Evolutionary conservation across 2,329 filamentous ascomycete species (phyloP), one percentile per base, ranked within the genome.

Genomic region (Fusarium begoniae): DNA sequence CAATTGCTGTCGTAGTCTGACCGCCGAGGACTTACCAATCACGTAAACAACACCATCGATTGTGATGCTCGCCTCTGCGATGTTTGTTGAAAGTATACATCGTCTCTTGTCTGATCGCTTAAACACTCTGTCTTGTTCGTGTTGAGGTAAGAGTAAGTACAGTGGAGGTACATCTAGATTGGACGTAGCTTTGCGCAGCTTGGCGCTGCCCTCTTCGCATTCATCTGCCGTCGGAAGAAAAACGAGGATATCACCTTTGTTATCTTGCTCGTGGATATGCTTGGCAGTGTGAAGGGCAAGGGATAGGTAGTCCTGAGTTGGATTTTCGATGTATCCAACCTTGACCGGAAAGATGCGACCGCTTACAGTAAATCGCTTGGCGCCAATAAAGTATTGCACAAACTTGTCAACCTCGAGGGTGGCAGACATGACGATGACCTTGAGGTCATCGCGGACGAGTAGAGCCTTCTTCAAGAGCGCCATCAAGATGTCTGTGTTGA

Each of bases 21-120:
- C 7, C 7, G 10, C 43, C 6, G n/a, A n/a, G n/a, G 6, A 24
- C 41, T 44, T 44, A 44, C 14, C 41, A 24, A 44, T 6, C 41
- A 24, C n/a, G 41, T 44, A 44, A 12, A 13, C n/a, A 44, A 44
- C 43, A 18, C 43, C 43, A 18, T 44, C 11, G 10, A 45, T 45
- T 0, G 12, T 11, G 5, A 20, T 26, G 1, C 24, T 3, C 24
- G 24, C 7, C 24, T 45, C 43, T 6, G 24, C 43, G 24, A 26
- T 18, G 11, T 45, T 45, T 9, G 11, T 20, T 20, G 43, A 11
- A 45, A 45, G 43, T 26, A 45, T 26, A 2, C 24, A 45, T 26
- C 17, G 13, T 13, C 43, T 44, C 17, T 45, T 45, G 2, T 45
- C 43, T 1, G 43, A 45, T 26, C 43, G 4, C 43, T 45, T 45